Evolutionary conservation across 2,329 filamentous ascomycete genomes (phyloP), one percentile per base, ranked within the genome.

Genomic region (Fusarium sp.): DNA sequence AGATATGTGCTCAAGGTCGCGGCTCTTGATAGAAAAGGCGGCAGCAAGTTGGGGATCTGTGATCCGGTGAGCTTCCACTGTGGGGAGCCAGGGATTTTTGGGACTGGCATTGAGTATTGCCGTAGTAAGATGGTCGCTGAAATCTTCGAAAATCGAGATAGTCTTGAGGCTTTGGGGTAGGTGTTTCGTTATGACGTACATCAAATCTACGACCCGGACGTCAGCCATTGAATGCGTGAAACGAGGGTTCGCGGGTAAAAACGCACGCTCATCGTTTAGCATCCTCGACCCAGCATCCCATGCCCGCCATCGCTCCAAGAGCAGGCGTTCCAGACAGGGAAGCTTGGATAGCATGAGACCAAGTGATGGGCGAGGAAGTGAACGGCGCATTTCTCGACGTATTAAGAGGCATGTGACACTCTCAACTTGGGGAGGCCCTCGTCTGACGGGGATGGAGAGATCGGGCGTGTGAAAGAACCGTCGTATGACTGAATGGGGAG

Each of bases 251-350:
- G 9, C 20, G 14, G n/a, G n/a, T 25, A 14, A 13, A 25, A 20
- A 43, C 39, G n/a, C 39, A 23, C 20, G 13, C 13, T 9, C 9
- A 11, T 43, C 39, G 13, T 43, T 43, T 43, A 1, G 4, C n/a
- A 20, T n/a, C n/a, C 10, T 43, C n/a, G 9, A 43, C n/a, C 20
- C 2, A 20, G 10, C 1, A 13, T 45, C 43, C 20, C 2, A 70
- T 76, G 63, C 74, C 76, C 76, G 54, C 82, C 81, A 84, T 20
- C 80, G 81, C 72, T 85, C 82, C 57, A 80, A 81, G 59, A 68
- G 66, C 14, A 83, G 64, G 56, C 75, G 71, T 41, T 83, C 76
- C 52, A 84, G 68, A 52, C 77, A 58, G 60, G 34, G 27, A 57
- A 84, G 70, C 6, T 48, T 78, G 4, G 48, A n/a, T 5, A 81